phyloP scores from a whole-genome alignment of 192 early-diverging fungal species.

The Thoreauomyces humboldtii region DNA sequence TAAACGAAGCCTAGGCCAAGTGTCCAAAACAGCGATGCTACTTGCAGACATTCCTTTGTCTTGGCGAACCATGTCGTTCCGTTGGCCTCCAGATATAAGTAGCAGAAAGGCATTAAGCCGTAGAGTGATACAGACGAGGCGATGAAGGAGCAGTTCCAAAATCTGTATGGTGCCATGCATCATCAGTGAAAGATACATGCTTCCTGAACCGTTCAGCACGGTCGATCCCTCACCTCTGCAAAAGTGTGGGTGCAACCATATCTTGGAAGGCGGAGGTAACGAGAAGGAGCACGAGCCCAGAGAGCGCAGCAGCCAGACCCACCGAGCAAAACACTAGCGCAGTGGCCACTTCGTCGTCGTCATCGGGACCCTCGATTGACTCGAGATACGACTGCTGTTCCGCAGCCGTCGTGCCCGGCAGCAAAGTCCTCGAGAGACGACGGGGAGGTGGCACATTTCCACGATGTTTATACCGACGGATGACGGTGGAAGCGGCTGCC shows the following conservation, averaged over 20 bases:
- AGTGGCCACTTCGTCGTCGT: conserved; percentile 7
- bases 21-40: conserved; percentile 12
- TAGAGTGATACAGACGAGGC: conserved; percentile 16
- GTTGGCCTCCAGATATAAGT: conserved; percentile 28
- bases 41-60: conserved; percentile 24
- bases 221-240: conserved; percentile 14
- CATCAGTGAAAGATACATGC: background rate
- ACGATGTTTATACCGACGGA: conserved; percentile 2
- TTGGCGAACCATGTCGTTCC: conserved; percentile 18
- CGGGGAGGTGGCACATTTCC: background rate
- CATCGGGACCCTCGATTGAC: conserved; percentile 13
- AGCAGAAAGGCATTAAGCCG: conserved; percentile 29
- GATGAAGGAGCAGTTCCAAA: conserved; percentile 25
- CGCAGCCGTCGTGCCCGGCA: background rate
- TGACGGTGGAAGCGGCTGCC: background rate
- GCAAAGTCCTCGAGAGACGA: background rate
- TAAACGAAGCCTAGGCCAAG: conserved; percentile 22
- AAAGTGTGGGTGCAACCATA: background rate
- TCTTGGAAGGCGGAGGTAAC: background rate
- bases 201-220: too few species aligned
- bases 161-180: background rate
- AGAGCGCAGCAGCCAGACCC: conserved; percentile 11
- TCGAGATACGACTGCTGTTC: too few species aligned
- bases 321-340: conserved; percentile 21
- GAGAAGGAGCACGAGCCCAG: conserved; percentile 7